Evolutionary conservation across 495 filamentous ascomycete species (phyloP).

Genomic region (Aspergillus indologenus): DNA sequence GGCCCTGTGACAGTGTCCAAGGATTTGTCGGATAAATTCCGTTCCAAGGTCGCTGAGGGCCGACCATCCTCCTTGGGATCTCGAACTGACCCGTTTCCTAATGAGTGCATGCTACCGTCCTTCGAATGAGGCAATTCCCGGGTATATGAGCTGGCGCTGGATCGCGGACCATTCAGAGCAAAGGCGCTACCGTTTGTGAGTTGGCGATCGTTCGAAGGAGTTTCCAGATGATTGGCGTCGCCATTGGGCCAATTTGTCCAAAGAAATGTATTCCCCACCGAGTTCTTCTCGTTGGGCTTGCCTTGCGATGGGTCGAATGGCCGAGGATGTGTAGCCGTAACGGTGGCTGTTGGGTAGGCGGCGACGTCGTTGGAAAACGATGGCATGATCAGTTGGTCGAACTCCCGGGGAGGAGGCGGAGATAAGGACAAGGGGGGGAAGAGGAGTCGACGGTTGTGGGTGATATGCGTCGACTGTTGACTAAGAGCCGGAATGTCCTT

Average conservation of each 20-base stretch:
- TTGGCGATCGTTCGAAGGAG: slow-evolving; percentile 36
- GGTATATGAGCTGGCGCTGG: slow-evolving; percentile 49
- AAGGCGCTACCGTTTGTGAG: slow-evolving; percentile 44
- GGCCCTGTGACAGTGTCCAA: slow-evolving; percentile 33
- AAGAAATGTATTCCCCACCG: slow-evolving; percentile 48
- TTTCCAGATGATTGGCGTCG: slow-evolving; percentile 35
- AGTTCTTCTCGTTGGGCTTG: slow-evolving; percentile 45
- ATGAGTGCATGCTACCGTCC: slow-evolving; percentile 51
- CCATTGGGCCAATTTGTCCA: slow-evolving; percentile 49
- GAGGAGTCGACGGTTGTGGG: slow-evolving; percentile 27
- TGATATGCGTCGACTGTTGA: slow-evolving; percentile 31
- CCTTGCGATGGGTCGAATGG: slow-evolving; percentile 39
- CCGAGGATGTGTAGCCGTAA: slow-evolving; percentile 36
- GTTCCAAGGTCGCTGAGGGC: slow-evolving; percentile 36
- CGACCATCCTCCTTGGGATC: slow-evolving; percentile 41
- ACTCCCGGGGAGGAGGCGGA: slow-evolving; percentile 2
- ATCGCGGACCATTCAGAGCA: slow-evolving; percentile 46
- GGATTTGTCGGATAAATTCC: slow-evolving; percentile 26
- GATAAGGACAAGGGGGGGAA: slow-evolving; percentile 6
- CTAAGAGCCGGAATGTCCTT: slow-evolving; percentile 13
- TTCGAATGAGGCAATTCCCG: slow-evolving; percentile 48
- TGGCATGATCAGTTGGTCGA: slow-evolving; percentile 33
- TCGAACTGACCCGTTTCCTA: slow-evolving; percentile 43
- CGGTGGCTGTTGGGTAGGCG: slow-evolving; percentile 31
- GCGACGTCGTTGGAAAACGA: slow-evolving; percentile 39